Evolutionary conservation across 306 rosid genomes (phyloP), one percentile per base, ranked within the genome.

Genomic region (Echinosophora koreensis): DNA sequence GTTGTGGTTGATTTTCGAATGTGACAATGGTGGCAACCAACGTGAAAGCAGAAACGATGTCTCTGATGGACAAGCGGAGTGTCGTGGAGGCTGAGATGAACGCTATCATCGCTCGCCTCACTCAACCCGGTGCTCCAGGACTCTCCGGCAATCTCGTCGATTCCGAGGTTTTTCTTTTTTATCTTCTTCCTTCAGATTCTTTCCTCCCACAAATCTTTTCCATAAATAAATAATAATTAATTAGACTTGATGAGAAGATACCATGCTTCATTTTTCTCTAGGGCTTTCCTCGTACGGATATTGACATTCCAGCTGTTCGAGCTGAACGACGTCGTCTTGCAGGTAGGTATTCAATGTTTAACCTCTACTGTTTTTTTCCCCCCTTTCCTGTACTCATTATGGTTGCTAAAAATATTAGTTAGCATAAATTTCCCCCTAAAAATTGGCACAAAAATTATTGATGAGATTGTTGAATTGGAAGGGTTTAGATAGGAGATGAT

Each of bases 201-300:
- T 61, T 34, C 8, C 1, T 28, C 47, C 18, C 35, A 9, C 46
- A 17, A 12, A 58, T 30, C 15, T 14, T 66, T 42, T 47, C 72
- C 50, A 37, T 39, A 47, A 44, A 34, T 62, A 0, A 16, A 30
- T 30, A 30, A 41, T 39, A 39, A 39, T 39, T 41, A 39, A 39
- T 80, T 1, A 51, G 14, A 2, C 37, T 16, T 66, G 46, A 51
- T n/a, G 58, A 38, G 70, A 5, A 28, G 3, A 13, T 69, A 22
- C 28, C 58, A 32, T 2, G 5, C 67, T 80, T 68, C 5, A 4
- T 8, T 41, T 41, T 41, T 41, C 3, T 81, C 70, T 63, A 94
- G 98, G 97, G 93, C 3, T 92, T 95, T 87, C 97, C 98, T 77
- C 98, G 96, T 15, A 66, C 91, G 1, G 97, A 95, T 71, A 74